Conservation (phyloP, 257 asterid genomes). For the Knoxia roxburghii region DNA sequence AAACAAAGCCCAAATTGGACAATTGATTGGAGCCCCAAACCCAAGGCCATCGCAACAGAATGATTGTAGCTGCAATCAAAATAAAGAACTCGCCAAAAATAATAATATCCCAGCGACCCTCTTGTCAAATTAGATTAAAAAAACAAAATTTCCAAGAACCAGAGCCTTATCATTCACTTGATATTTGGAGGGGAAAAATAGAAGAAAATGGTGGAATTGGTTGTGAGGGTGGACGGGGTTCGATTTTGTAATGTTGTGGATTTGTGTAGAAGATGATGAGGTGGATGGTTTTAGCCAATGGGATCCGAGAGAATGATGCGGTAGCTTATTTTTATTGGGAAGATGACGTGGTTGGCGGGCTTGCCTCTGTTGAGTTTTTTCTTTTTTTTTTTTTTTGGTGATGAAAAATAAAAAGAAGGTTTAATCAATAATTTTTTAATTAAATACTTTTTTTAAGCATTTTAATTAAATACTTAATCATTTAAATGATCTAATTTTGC, state of each 20-base stretch:
- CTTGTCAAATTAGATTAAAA: too few species aligned
- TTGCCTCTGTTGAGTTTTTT: background rate
- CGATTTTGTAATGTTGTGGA: background rate
- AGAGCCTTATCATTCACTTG: background rate
- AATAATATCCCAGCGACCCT: background rate
- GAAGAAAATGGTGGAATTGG: background rate
- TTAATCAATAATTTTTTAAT: too few species aligned
- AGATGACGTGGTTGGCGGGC: slow-evolving; percentile 19
- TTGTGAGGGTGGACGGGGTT: background rate
- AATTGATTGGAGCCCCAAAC: slow-evolving; percentile 15
- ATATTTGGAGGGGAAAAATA: background rate
- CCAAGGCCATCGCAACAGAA: slow-evolving; percentile 26
- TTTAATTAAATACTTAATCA: too few species aligned
- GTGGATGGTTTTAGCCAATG: slow-evolving; percentile 44
- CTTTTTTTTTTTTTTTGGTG: background rate
- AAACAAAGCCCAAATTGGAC: slow-evolving; percentile 21
- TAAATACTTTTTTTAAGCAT: too few species aligned
- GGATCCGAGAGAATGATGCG: slow-evolving; percentile 33
- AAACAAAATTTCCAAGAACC: too few species aligned
- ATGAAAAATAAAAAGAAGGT: too few species aligned
- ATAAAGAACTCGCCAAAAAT: background rate
- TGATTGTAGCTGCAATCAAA: background rate
- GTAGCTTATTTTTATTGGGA: slow-evolving; percentile 18
- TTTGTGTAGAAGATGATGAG: slow-evolving; percentile 33
- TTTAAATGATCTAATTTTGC: too few species aligned